Base-by-base conservation (phyloP, 805 yeast species). In the Lipomyces yamanashiensis region DNA sequence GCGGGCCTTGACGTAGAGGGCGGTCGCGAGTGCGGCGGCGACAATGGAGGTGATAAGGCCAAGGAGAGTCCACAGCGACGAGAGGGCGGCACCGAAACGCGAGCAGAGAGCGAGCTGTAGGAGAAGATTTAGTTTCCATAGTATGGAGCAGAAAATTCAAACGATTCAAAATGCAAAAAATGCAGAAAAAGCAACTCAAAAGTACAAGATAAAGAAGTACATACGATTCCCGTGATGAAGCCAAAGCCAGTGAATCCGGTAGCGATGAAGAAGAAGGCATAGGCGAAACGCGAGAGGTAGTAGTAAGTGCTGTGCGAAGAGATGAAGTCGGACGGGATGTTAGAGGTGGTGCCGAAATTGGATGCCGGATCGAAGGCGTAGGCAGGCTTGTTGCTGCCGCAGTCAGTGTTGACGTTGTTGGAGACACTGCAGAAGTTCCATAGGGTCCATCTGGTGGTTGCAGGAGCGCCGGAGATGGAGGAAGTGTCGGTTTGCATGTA, bases 401-500 rank as follows among this genome's bases (percentile, higher is more conserved):
- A 91, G 68, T 80, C 73, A 36, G 70, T 51, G 75, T 85, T 80
- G 49, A 73, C 67, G 60, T 84, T 83, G 67, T 82, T 72, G 44
- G 71, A 74, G 54, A 81, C 82, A 67, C 82, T 80, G 71, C 87
- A 83, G 56, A 81, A 80, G 67, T 87, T 86, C 83, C 93, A 92
- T 76, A 84, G 84, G 10, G 92, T 88, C 97, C 97, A 92, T 71
- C 92, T 85, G 2, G 90, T 79, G 15, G 76, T 73, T 2, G 61
- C 77, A 74, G 68, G 80, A 15, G 77, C 76, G 49, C 77, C 74
- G 19, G 76, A 71, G 62, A 87, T 83, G 47, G 74, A 77, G 3
- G 83, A 73, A 55, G 97, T 91, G 71, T 86, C 87, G 34, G 91
- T 96, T 72, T 85, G 80, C 48, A 92, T 73, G 92, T 95, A 91